phyloP scores from a whole-genome alignment of 306 rosid genomes.

The Vigna angularis region DNA sequence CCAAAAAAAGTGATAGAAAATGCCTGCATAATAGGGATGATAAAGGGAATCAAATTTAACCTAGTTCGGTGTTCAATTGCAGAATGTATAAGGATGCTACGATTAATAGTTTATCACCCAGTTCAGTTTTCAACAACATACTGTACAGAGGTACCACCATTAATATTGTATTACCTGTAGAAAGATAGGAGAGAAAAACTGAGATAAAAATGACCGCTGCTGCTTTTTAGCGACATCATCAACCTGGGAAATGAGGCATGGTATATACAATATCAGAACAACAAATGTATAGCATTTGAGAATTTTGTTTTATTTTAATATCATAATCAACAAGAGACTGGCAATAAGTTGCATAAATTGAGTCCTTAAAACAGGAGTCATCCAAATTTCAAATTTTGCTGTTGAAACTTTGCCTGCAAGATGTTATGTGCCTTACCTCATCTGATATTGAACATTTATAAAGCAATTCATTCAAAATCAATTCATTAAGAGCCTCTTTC shows the following conservation, averaged over 20 bases:
- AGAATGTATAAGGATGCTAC: slow-evolving; percentile 4
- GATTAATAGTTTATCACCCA: slow-evolving; percentile 51
- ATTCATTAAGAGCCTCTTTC: slow-evolving; percentile 5
- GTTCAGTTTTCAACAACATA: slow-evolving; percentile 27
- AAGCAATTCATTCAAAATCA: neutral
- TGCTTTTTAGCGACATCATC: slow-evolving; percentile 70
- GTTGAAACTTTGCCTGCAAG: slow-evolving; percentile 13
- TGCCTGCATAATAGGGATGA: slow-evolving; percentile 61
- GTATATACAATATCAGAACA: slow-evolving; percentile 21
- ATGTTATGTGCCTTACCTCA: slow-evolving; percentile 6
- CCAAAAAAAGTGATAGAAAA: slow-evolving; percentile 96
- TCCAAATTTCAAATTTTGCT: slow-evolving; percentile 8
- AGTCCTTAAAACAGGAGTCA: slow-evolving; percentile 3
- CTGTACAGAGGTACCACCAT: neutral
- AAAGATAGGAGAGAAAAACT: slow-evolving; percentile 80
- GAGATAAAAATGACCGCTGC: slow-evolving; percentile 63
- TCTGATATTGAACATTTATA: neutral
- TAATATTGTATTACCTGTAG: slow-evolving; percentile 53
- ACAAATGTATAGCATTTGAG: neutral
- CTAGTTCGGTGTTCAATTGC: slow-evolving; percentile 27
- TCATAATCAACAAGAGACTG: slow-evolving; percentile 24
- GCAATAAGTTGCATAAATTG: slow-evolving; percentile 20
- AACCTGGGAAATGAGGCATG: slow-evolving; percentile 55
- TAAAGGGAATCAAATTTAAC: slow-evolving; percentile 38
- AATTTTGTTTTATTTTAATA: slow-evolving; percentile 18